Percentiles rank a stretch among this genome's conserved stretches.
Conservation (phyloP, 1,139 yeast species). For the Geotrichum bryndzae region DNA sequence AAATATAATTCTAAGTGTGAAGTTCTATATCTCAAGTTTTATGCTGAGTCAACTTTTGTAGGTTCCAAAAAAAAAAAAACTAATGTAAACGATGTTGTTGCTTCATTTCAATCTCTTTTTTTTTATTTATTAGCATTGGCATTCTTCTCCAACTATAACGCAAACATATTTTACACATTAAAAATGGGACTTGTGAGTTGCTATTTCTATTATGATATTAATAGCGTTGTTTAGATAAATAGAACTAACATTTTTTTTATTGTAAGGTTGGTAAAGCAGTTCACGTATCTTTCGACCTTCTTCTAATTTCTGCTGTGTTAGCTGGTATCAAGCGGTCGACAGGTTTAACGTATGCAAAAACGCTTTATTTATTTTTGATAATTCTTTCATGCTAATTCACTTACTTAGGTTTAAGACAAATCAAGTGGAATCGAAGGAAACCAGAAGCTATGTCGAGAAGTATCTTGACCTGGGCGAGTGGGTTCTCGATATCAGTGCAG, state of each 20-base stretch:
- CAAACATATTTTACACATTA: not conserved
- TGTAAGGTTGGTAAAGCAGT: constrained; percentile 34
- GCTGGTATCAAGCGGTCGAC: constrained; percentile 89
- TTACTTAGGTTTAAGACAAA: constrained; percentile 31
- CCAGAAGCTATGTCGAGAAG: constrained; percentile 53
- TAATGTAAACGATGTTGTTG: not conserved
- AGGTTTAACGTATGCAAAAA: constrained; percentile 54
- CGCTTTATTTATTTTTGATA: not conserved
- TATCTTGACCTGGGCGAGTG: constrained; percentile 85
- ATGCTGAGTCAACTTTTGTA: not conserved
- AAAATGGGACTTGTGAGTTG: constrained; percentile 5
- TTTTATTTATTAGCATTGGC: not conserved
- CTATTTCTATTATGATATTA: too few species aligned
- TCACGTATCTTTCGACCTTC: constrained; percentile 69
- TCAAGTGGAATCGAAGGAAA: constrained; percentile 42
- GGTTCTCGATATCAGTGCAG: constrained; percentile 66
- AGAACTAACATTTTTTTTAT: not conserved
- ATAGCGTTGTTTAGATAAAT: too few species aligned
- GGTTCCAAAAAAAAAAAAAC: too few species aligned
- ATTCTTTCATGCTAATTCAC: not conserved
- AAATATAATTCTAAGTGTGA: not conserved
- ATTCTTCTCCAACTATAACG: not conserved
- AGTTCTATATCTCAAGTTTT: not conserved
- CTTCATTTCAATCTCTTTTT: not conserved
- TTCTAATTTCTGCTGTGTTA: constrained; percentile 70